Conservation (phyloP, 164 flowering plant genomes). For the Magnolia sinica region DNA sequence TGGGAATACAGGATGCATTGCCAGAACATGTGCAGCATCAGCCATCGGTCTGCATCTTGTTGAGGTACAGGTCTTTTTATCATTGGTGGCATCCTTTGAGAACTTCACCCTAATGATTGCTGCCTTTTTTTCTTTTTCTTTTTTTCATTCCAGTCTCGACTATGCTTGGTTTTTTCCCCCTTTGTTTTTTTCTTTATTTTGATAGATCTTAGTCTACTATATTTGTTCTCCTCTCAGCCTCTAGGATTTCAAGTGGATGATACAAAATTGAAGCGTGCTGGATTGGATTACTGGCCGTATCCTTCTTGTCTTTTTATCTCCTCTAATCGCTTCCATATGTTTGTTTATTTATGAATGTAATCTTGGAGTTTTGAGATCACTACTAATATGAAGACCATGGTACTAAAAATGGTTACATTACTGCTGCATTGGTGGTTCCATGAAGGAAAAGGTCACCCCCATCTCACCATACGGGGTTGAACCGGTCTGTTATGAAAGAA, state of each 20-base stretch:
- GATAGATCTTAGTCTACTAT: neutral
- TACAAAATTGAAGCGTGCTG: conserved; percentile 91
- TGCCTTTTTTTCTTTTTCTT: neutral
- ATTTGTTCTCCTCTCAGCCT: conserved; percentile 46
- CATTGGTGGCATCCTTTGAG: neutral
- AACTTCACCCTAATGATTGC: neutral
- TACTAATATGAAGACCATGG: neutral
- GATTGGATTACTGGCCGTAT: conserved; percentile 99
- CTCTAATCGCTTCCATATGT: neutral
- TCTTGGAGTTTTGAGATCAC: neutral
- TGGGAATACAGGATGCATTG: conserved; percentile 92
- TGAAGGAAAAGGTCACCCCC: too few relatives aligned
- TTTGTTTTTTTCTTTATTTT: neutral
- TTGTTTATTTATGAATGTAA: neutral
- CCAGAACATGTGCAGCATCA: conserved; percentile 97
- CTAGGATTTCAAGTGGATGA: conserved; percentile 86
- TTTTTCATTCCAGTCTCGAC: neutral
- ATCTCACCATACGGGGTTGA: too few relatives aligned
- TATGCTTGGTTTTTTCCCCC: conserved; percentile 1
- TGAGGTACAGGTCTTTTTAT: conserved; percentile 43
- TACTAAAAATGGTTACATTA: too few relatives aligned
- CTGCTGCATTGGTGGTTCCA: too few relatives aligned
- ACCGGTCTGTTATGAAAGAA: too few relatives aligned
- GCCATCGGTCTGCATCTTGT: conserved; percentile 86
- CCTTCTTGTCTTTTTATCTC: conserved; percentile 25